These are phyloP conservation scores for Lactarius indigo DNA, from an alignment of 768 basidiomycete genomes.

Conservation along the genomic window DNA sequence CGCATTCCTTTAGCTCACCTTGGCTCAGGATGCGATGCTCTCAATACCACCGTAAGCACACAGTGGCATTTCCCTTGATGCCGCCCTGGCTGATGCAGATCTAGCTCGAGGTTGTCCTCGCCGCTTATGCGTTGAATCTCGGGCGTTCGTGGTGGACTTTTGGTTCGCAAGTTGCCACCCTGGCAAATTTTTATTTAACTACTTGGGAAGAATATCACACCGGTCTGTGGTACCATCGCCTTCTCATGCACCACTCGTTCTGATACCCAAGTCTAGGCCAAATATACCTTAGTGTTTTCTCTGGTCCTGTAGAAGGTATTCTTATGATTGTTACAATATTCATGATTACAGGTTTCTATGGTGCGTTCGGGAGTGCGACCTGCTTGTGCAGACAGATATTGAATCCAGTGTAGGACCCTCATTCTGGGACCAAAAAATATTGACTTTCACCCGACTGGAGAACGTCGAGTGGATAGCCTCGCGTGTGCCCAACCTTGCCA, in stretches of 20 bases:
- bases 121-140: constrained; percentile 80
- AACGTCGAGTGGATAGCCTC: constrained; percentile 44
- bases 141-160: constrained; percentile 98
- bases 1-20: neutral
- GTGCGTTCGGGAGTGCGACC: constrained; percentile 36
- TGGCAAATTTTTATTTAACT: constrained; percentile 69
- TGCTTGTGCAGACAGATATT: neutral
- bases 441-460: constrained; percentile 56
- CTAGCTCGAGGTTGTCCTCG: constrained; percentile 84
- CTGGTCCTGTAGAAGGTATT: constrained; percentile 96
- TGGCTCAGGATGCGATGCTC: constrained; percentile 74
- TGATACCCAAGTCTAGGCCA: constrained; percentile 48
- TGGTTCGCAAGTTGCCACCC: constrained; percentile 66
- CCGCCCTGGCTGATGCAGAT: constrained; percentile 2
- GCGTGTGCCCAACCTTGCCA: constrained; percentile 58
- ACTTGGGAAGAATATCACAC: constrained; percentile 90
- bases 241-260: neutral
- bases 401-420: constrained; percentile 51
- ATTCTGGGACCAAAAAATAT: constrained; percentile 75
- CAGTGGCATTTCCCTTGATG: neutral
- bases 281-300: constrained; percentile 88
- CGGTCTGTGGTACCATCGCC: constrained; percentile 37
- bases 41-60: constrained; percentile 80
- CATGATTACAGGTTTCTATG: constrained; percentile 71
- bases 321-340: constrained; percentile 79